Base-by-base conservation (phyloP, 768 basidiomycete species). In the Pleurotus djamor region DNA sequence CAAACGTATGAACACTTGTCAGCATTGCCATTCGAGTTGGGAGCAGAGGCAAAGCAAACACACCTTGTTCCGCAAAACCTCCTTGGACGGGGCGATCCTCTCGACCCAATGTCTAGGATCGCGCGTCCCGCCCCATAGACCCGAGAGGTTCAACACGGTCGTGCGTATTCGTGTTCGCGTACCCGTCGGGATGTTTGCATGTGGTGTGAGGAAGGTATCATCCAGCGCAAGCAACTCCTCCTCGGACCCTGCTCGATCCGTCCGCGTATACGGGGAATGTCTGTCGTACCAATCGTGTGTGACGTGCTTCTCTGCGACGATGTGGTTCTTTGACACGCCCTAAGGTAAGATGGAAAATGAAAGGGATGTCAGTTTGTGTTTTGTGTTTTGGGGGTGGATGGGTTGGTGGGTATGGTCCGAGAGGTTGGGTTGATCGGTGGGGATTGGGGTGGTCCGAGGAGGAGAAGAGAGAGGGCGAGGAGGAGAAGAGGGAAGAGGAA, bases 51-150 rank as follows among this genome's bases (percentile, higher is more conserved):
- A n/a, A n/a, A n/a, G 13, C 7, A 47, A 47, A 47, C 45, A 7
- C 13, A 82, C 85, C 72, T 83, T 87, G 12, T 63, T 67, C 34
- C 65, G 73, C 60, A 88, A 67, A 0, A 76, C 77, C 6, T 85
- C 84, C 65, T 86, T 86, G 3, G 79, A 77, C 0, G 83, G 76
- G 0, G 83, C 82, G n/a, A 88, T 76, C 10, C 76, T 73, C 1
- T 67, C 65, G 5, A 88, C 76, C 79, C 81, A 87, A 63, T 84
- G 83, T 36, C 72, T 71, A 13, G 76, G 68, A 4, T 74, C 69
- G 8, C 87, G 76, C 5, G 69, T 61, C 1, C 83, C 84, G 17
- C 88, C 87, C 84, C 84, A 88, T 6, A 89, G 72, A 0, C 87
- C 88, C 6, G 79, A 72, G 32, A 89, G 81, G 63, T 88, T 81